Percentiles rank a stretch among this genome's conserved stretches.
phyloP scores from a whole-genome alignment of 345 rosid genomes.

The Lepidium didymum region DNA sequence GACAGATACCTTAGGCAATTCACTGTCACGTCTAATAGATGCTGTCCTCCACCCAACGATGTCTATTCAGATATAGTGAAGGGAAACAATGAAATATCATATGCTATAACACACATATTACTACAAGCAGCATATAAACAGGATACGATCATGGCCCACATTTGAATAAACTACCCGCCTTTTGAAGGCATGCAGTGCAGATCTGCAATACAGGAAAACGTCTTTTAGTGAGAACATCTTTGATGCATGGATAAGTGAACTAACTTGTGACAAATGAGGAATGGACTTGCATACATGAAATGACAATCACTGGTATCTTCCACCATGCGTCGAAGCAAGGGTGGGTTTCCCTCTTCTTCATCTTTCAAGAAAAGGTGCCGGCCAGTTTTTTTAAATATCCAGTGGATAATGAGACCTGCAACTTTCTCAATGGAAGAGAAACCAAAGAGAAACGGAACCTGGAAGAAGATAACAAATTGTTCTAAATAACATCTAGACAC shows the following conservation, averaged over 20 bases:
- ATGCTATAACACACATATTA: neutral
- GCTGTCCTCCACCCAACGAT: slow-evolving; percentile 98
- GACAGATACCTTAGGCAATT: slow-evolving; percentile 72
- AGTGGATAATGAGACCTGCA: slow-evolving; percentile 79
- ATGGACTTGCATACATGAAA: slow-evolving; percentile 53
- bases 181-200: slow-evolving; percentile 69
- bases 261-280: neutral
- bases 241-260: neutral
- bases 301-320: slow-evolving; percentile 52
- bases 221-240: slow-evolving; percentile 7
- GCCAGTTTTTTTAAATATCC: slow-evolving; percentile 93
- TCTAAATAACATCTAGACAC: neutral
- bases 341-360: slow-evolving; percentile 75
- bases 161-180: slow-evolving; percentile 90
- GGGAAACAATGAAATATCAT: slow-evolving; percentile 24
- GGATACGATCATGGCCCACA: slow-evolving; percentile 90
- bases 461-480: slow-evolving; percentile 19
- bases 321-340: slow-evolving; percentile 70
- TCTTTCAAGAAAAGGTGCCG: slow-evolving; percentile 89
- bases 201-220: slow-evolving; percentile 45
- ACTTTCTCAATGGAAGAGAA: slow-evolving; percentile 78
- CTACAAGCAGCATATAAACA: slow-evolving; percentile 9
- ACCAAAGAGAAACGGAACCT: slow-evolving; percentile 99
- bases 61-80: slow-evolving; percentile 46
- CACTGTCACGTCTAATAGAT: slow-evolving; percentile 71